These are phyloP conservation scores for Backusella mclennaniae DNA, from an alignment of 192 early-diverging fungal species.

Conservation along the genomic window DNA sequence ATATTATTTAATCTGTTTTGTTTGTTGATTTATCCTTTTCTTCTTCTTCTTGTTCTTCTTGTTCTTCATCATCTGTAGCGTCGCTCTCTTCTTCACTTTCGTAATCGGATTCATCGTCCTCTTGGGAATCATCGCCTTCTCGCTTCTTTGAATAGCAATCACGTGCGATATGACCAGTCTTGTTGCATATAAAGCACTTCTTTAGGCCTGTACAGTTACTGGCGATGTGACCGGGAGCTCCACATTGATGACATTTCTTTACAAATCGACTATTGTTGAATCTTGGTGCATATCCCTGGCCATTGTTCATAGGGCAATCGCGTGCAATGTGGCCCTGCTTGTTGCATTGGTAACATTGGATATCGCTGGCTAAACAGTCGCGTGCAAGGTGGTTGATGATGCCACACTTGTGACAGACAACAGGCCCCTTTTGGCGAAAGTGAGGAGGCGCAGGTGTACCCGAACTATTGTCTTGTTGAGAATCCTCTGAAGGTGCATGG, in stretches of 20 bases:
- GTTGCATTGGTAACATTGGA: conserved; percentile 55
- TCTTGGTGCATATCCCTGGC: conserved; percentile 35
- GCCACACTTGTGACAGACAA: conserved; percentile 55
- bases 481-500: conserved; percentile 6
- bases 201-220: background rate
- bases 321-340: conserved; percentile 51
- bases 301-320: background rate
- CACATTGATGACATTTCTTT: conserved; percentile 55
- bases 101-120: background rate
- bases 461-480: background rate
- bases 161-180: conserved; percentile 3
- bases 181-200: background rate
- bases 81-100: background rate
- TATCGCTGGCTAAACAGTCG: conserved; percentile 52
- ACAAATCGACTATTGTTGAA: conserved; percentile 36
- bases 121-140: background rate
- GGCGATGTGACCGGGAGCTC: conserved; percentile 48
- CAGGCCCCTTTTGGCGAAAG: conserved; percentile 6
- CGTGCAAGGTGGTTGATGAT: conserved; percentile 49
- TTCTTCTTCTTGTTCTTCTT: background rate
- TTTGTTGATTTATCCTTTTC: background rate
- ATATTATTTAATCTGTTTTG: background rate
- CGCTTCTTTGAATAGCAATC: conserved; percentile 10
- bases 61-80: background rate
- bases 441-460: background rate